Evolutionary conservation across 768 basidiomycete species (phyloP), one percentile per base, ranked within the genome.

Genomic region (Rhodocollybia butyracea): DNA sequence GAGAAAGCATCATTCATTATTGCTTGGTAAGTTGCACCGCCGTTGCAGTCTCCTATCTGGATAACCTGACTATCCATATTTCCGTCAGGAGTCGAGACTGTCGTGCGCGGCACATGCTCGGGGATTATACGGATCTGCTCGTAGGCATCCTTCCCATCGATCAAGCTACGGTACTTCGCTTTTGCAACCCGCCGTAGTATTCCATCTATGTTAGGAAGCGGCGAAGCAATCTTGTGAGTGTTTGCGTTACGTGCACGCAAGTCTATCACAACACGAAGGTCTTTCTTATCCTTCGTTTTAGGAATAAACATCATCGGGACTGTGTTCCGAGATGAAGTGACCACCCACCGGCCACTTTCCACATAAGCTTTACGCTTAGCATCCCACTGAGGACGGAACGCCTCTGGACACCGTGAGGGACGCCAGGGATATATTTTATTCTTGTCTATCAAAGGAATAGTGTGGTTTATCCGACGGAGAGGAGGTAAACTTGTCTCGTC

Each of bases 1-100:
- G 58, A 41, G 43, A 71, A 73, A 0, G 79, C 61, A 38, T 77
- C 68, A 38, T 76, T 76, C 75, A 78, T n/a, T n/a, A n/a, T n/a
- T n/a, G n/a, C n/a, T 79, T 0, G 77, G 61, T 70, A 79, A 0
- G 76, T 79, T 0, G 77, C 76, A 0, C 64, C 63, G 3, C 64
- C 68, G 53, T 73, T 74, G 19, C 65, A 69, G 42, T 73, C 68
- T 0, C 69, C 70, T 11, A 58, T 58, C 42, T 67, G 71, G 26
- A 66, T 59, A 0, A 79, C 75, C 0, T 63, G 55, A 36, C 74
- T 75, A 3, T 68, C 69, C 73, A 80, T 78, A 24, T 69, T 78
- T 0, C 78, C 77, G 62, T 75, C 69, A n/a, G 71, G 71, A 1
- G 70, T 78, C 0, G 69, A n/a, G 50, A 76, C 38, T 41, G 69